These are phyloP conservation scores for Aspergillus sp. DNA, from an alignment of 2,329 filamentous ascomycete species.

Conservation along the genomic window DNA sequence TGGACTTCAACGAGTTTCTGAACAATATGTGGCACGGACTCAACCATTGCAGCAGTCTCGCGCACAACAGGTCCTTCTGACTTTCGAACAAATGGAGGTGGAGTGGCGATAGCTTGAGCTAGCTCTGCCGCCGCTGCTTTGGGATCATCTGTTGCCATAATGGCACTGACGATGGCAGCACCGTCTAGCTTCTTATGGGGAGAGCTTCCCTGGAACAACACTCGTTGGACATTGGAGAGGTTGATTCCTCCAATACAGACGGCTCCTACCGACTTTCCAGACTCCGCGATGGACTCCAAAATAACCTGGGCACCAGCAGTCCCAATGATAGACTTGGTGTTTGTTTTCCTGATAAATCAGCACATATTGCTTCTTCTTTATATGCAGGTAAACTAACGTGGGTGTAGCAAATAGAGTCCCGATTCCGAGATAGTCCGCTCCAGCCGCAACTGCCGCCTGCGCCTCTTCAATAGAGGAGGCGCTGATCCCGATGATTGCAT, in stretches of 20 bases:
- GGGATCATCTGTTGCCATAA: conserved; percentile 72
- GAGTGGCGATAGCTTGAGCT: conserved; percentile 52
- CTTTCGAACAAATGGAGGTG: conserved; percentile 35
- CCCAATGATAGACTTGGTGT: conserved; percentile 80
- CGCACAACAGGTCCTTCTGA: conserved; percentile 26
- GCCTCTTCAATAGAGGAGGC: conserved; percentile 76
- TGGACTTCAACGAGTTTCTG: conserved; percentile 60
- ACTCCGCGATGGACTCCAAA: conserved; percentile 58
- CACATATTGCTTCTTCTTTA: neutral
- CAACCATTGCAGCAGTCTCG: conserved; percentile 30
- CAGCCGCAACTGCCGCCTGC: conserved; percentile 65
- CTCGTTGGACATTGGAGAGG: conserved; percentile 68
- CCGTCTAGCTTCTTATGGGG: conserved; percentile 68
- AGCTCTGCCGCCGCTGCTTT: conserved; percentile 63
- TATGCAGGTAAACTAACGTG: conserved; percentile 56
- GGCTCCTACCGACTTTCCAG: conserved; percentile 41
- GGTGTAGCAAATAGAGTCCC: conserved; percentile 85
- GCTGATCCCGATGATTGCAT: conserved; percentile 85
- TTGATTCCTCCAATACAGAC: conserved; percentile 93
- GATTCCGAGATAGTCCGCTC: conserved; percentile 89
- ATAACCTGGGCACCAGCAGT: conserved; percentile 69
- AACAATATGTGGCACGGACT: conserved; percentile 52
- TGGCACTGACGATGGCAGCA: conserved; percentile 84
- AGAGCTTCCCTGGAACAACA: conserved; percentile 68
- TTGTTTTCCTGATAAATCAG: conserved; percentile 64